phyloP scores from a whole-genome alignment of 345 rosid species.

The Citrus cavaleriei region DNA sequence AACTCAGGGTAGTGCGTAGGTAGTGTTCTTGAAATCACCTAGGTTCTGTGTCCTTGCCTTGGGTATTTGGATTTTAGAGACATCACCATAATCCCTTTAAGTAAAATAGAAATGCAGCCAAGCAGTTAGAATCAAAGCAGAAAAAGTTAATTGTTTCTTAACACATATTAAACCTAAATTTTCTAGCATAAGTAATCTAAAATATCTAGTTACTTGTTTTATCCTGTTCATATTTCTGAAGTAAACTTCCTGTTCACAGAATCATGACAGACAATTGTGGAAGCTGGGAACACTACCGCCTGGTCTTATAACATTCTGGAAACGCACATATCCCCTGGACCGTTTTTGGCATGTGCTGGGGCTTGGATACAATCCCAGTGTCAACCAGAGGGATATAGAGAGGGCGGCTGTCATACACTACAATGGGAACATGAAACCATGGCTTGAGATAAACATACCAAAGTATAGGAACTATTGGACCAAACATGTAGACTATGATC shows the following conservation, averaged over 20 bases:
- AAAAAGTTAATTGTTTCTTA: no score
- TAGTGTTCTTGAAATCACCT: no score
- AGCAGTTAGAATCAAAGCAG: no score
- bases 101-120: no score
- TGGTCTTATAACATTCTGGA: conserved; percentile 86
- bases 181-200: no score
- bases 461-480: conserved; percentile 55
- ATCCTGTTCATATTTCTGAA: conserved; percentile 5
- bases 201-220: neutral
- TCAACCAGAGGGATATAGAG: conserved; percentile 68
- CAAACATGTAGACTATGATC: conserved; percentile 58
- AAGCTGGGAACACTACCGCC: conserved; percentile 86
- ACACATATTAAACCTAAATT: no score
- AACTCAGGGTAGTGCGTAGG: no score
- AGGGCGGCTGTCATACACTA: conserved; percentile 73
- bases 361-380: conserved; percentile 78
- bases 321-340: conserved; percentile 48
- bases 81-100: no score
- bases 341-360: conserved; percentile 77
- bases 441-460: conserved; percentile 78
- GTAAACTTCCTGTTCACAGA: conserved; percentile 37
- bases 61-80: no score
- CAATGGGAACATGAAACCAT: conserved; percentile 84
- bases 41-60: no score
- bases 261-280: conserved; percentile 70